Base-by-base conservation (phyloP, 2,329 filamentous ascomycete species). In the Tolypocladium tundrense region DNA sequence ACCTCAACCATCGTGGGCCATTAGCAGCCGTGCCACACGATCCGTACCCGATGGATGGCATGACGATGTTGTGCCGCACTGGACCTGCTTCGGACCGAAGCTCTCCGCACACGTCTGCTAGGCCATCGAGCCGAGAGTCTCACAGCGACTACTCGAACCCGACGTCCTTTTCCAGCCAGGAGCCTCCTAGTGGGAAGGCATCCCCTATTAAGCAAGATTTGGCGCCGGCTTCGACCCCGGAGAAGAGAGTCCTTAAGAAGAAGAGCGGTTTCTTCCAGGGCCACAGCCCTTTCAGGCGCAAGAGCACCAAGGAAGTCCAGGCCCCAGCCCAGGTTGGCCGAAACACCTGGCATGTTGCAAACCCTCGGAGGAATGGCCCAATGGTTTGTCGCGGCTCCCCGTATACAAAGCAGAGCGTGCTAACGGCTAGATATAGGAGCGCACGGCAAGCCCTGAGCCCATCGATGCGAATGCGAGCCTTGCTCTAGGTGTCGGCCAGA, bases 11-110 rank as follows among this genome's bases (percentile, higher is more conserved):
- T 62, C 69, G 74, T 53, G 81, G 80, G 3, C 80, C 86, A 31
- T 83, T 90, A 60, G 79, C 85, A 4, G 74, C 84, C 16, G 83
- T 96, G 3, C 91, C 93, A 16, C 91, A 97, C 66, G 95, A 97
- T 65, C 91, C 94, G 11, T 97, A 97, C 69, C 92, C 93, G 0
- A 84, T 88, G 71, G 93, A 97, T 69, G 93, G 92, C 5, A 97
- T 97, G 91, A 97, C 93, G 0, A 96, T 97, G 84, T 88, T 97
- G 61, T 97, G 93, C 73, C 86, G 91, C 60, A 86, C 89, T 43
- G 88, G 86, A 4, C 82, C 87, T 43, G 67, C 69, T 19, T 74
- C 83, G 75, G 72, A 91, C 80, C 73, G 71, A 41, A 74, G 73
- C 60, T 77, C 76, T 5, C 72, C 77, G 33, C 67, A 76, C 33